Base-by-base conservation (phyloP, 2,329 filamentous ascomycete species). In the Ceratocystis destructans region DNA sequence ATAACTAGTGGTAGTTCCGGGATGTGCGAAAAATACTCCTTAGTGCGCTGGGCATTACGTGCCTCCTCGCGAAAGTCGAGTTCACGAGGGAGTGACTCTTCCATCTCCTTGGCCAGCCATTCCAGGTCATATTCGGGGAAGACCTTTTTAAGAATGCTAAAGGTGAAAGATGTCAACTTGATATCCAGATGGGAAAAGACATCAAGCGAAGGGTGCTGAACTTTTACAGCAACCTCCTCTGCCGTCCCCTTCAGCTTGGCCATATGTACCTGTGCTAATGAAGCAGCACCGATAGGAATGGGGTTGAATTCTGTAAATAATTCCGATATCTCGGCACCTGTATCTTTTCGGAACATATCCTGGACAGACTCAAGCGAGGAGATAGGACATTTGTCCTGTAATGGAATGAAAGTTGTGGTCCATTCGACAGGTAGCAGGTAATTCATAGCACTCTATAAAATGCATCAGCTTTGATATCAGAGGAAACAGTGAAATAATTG, bases 111-210 rank as follows among this genome's bases (percentile, higher is more conserved):
- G 0, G 90, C 92, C 8, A 99, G 79, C 94, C 94, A 99, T 73
- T 96, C 92, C 33, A 99, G 81, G 74, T 99, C 94, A 75, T 99
- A 99, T 71, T 97, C 92, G 1, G 95, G 95, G 73, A 99, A 99
- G 79, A 93, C 96, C 67, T 84, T 83, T 76, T 96, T 96, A 68
- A 99, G 78, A 0, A 87, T 94, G 10, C 87, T 85, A 75, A 99
- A 99, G 0, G 92, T 95, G 72, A 94, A 95, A 46, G 83, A 80
- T 4, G 94, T 99, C 69, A 99, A 79, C 1, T 87, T 85, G 70
- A 97, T 81, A 74, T 99, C 94, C 10, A 99, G 80, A 31, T 86
- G 88, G 17, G 90, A 88, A 90, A 91, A 99, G 75, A 95, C 88
- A 69, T 91, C 89, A 66, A 99, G 78, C 3, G 84, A 82, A 1